These are phyloP conservation scores for Monilinia laxa DNA, from an alignment of 2,329 filamentous ascomycete species.

Conservation along the genomic window DNA sequence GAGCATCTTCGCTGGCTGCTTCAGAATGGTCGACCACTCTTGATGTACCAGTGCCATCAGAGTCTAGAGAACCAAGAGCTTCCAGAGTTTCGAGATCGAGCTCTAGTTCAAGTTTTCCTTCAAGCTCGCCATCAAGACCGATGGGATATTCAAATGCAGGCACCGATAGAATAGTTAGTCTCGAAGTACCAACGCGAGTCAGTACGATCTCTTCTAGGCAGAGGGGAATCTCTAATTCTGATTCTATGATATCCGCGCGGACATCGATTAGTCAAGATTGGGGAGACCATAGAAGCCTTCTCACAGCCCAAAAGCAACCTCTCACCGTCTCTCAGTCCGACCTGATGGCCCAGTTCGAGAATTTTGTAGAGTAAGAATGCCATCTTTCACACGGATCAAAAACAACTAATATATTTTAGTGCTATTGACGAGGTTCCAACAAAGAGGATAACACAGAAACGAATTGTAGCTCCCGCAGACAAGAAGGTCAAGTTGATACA, in stretches of 20 bases:
- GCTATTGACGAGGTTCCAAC: constrained; percentile 14
- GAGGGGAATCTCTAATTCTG: constrained; percentile 16
- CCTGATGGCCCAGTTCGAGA: constrained; percentile 17
- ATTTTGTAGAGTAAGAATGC: constrained; percentile 20
- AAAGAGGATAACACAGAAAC: constrained; percentile 5
- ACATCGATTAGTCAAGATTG: constrained; percentile 14
- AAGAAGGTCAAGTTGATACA: constrained; percentile 3
- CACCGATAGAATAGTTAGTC: not conserved
- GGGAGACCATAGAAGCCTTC: constrained; percentile 12
- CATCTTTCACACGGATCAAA: not conserved
- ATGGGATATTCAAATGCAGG: constrained; percentile 14
- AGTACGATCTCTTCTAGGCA: not conserved
- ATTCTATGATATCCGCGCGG: not conserved
- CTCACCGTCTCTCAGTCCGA: constrained; percentile 3
- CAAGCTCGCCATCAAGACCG: not conserved
- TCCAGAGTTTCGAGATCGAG: constrained; percentile 8
- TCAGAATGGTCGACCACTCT: constrained; percentile 16
- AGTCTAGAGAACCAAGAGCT: not conserved
- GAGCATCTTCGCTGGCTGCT: constrained; percentile 9
- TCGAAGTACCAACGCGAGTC: not conserved
- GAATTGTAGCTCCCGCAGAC: not conserved
- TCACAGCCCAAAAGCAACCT: not conserved
- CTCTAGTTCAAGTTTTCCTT: not conserved
- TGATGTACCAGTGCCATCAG: constrained; percentile 1
- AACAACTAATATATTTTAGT: not conserved